These are phyloP conservation scores for Steccherinum ochraceum DNA, from an alignment of 768 basidiomycete genomes.

Conservation along the genomic window DNA sequence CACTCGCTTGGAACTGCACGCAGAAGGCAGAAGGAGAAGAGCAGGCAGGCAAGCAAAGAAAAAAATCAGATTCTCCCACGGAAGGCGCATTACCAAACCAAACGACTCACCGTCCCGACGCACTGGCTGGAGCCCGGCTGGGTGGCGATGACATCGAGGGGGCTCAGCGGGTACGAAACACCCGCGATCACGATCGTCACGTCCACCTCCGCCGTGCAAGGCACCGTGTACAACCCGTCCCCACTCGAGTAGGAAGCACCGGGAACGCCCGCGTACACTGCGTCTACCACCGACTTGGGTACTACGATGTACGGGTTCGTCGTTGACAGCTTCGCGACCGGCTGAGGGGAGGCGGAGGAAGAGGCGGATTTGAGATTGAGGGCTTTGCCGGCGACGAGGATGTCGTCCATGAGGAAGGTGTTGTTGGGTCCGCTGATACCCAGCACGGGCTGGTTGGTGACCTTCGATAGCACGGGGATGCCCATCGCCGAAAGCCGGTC, in stretches of 20 bases:
- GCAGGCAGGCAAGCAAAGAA: neutral
- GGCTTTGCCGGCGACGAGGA: neutral
- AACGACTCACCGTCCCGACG: conserved; percentile 6
- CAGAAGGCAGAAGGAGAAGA: too few species aligned
- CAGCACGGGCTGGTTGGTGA: conserved; percentile 3
- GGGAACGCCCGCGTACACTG: conserved; percentile 1
- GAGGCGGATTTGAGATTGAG: neutral
- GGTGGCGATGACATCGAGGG: conserved; percentile 1
- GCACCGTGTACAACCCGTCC: conserved; percentile 3
- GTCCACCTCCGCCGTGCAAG: conserved; percentile 5
- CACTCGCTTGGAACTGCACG: conserved; percentile 1
- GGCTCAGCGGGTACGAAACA: conserved; percentile 3
- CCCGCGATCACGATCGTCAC: conserved; percentile 1
- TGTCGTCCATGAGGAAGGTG: conserved; percentile 1
- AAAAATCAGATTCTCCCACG: neutral
- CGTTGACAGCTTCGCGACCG: neutral
- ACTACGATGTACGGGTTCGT: neutral
- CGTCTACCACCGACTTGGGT: neutral
- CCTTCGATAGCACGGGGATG: conserved; percentile 1
- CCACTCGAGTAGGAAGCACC: neutral
- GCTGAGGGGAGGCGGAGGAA: neutral
- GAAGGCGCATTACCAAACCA: neutral
- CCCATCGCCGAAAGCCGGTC: neutral
- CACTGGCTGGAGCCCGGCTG: conserved; percentile 2
- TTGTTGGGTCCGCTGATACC: neutral